Evolutionary conservation across 2,329 filamentous ascomycete species (phyloP), one percentile per base, ranked within the genome.

Genomic region (Penicillium sp.): DNA sequence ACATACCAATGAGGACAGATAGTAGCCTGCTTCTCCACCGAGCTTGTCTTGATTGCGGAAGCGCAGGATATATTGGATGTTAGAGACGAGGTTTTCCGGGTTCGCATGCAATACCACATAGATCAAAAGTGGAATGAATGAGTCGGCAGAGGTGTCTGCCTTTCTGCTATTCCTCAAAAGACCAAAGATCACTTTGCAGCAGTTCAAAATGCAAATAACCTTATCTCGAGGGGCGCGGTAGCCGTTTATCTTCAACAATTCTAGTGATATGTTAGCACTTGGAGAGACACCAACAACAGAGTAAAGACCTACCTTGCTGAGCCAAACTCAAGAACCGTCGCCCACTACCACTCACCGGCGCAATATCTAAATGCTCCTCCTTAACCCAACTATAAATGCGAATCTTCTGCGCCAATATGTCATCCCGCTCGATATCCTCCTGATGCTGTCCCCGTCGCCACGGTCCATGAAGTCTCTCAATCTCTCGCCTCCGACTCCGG

Each of bases 121-220:
- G 59, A 99, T 99, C 58, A 99, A 84, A 30, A 98, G 83, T 4
- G 95, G 91, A 80, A 97, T 92, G 70, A 99, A 99, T 0, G 94
- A 93, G 78, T 99, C 95, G 13, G 95, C 95, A 1, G 94, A 98
- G 25, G 93, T 94, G 74, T 99, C 95, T 1, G 75, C 76, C 58
- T 90, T 90, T 77, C 96, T 96, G 56, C 92, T 88, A 74, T 97
- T 96, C 67, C 94, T 93, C 55, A 99, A 81, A 52, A 97, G 87
- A 19, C 91, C 95, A 77, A 99, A 98, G 65, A 99, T 98, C 65
- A 99, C 96, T 79, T 99, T 99, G 85, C 95, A 99, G 80, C 93
- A 97, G 78, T 99, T 99, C 58, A 99, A 81, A 49, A 98, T 92
- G 76, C 95, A 99, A 53, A 99, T 98, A 58, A 99, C 95, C 78